phyloP scores from a whole-genome alignment of 441 rosid genomes.

The Jatropha multifida region DNA sequence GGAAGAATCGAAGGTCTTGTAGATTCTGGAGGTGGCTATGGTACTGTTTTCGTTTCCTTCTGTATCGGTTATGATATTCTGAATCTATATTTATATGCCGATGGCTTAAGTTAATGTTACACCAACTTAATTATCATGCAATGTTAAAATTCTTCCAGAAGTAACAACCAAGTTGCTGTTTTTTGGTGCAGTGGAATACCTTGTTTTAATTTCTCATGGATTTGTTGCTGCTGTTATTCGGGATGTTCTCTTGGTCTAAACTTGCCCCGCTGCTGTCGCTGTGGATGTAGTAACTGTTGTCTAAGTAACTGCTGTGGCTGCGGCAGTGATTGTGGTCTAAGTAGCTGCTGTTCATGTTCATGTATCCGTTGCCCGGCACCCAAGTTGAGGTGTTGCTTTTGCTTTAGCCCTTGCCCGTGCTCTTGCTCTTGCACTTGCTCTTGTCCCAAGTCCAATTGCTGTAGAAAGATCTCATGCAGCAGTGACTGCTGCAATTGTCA shows the following conservation, averaged over 20 bases:
- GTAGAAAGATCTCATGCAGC: conserved; percentile 37
- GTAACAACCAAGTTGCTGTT: neutral
- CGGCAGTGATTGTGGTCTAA: neutral
- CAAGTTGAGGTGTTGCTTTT: conserved; percentile 36
- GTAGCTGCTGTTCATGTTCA: conserved; percentile 20
- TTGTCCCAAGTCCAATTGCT: conserved; percentile 49
- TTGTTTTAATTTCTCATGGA: conserved; percentile 57
- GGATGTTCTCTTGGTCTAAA: conserved; percentile 41
- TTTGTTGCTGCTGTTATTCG: conserved; percentile 71
- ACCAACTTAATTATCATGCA: neutral
- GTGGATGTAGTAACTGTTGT: neutral
- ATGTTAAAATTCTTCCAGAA: neutral
- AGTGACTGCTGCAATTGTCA: conserved; percentile 40
- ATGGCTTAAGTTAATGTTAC: neutral
- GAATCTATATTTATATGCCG: neutral
- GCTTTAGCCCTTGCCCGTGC: conserved; percentile 21
- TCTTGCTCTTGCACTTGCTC: conserved; percentile 17
- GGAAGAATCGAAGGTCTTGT: conserved; percentile 49
- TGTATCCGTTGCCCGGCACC: conserved; percentile 39
- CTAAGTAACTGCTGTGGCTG: conserved; percentile 12
- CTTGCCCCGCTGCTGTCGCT: conserved; percentile 47
- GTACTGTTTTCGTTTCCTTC: conserved; percentile 36
- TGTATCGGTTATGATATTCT: neutral
- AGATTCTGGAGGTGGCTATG: conserved; percentile 90
- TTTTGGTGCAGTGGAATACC: conserved; percentile 49